Conservation (phyloP, 2,329 filamentous ascomycete genomes). For the Leptoxyphium fumago region DNA sequence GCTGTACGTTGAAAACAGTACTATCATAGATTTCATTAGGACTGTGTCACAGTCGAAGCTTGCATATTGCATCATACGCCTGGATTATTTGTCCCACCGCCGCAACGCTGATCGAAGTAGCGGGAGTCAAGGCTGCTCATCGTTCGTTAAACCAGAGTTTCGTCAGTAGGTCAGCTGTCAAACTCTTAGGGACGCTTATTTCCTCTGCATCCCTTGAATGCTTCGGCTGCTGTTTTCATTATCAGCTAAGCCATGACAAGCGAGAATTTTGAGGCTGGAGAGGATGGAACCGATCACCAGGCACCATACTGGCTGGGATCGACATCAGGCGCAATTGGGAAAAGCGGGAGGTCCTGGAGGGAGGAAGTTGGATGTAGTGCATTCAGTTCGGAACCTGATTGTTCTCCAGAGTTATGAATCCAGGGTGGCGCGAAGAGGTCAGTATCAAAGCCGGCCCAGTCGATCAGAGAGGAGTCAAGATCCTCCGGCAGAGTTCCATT, state of each 20-base stretch:
- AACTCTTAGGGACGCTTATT: no score
- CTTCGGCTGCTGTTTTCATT: no score
- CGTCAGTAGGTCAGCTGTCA: no score
- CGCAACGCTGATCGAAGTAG: no score
- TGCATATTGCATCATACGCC: no score
- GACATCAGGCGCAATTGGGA: background rate
- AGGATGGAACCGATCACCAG: background rate
- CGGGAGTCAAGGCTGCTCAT: no score
- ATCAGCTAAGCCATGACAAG: background rate
- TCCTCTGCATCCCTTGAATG: no score
- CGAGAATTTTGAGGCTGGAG: background rate
- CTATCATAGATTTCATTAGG: no score
- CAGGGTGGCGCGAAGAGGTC: conserved; percentile 15
- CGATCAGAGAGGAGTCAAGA: background rate
- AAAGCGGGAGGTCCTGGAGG: background rate
- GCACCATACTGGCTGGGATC: background rate
- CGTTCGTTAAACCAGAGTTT: no score
- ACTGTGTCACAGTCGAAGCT: no score
- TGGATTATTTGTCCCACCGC: no score
- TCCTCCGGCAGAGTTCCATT: background rate
- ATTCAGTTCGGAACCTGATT: background rate
- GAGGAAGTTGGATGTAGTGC: background rate
- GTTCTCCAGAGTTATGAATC: conserved; percentile 7
- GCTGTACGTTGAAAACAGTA: no score
- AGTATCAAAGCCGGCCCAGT: conserved; percentile 12